Conservation (phyloP, 2,329 filamentous ascomycete genomes). For the Epichloe elymi region DNA sequence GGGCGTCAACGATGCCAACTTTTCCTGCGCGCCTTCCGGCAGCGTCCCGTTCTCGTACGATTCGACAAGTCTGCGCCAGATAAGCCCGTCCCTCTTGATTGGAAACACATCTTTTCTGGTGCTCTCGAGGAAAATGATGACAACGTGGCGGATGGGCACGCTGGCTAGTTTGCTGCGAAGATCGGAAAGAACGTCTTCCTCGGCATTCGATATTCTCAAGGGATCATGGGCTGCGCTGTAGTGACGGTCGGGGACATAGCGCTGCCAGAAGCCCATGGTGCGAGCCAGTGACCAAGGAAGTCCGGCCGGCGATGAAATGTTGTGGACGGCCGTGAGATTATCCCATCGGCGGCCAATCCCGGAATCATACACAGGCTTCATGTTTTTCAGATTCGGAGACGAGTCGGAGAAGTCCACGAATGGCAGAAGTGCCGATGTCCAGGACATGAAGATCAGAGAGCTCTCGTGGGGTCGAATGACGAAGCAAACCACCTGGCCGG, state of each 20-base stretch:
- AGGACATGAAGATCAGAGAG: slow-evolving; percentile 22
- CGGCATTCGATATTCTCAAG: slow-evolving; percentile 26
- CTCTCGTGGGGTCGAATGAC: slow-evolving; percentile 16
- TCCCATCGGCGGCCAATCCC: slow-evolving; percentile 16
- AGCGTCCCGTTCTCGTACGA: slow-evolving; percentile 20
- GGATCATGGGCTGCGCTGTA: slow-evolving; percentile 26
- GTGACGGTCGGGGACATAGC: slow-evolving; percentile 10
- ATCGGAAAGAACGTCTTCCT: slow-evolving; percentile 17
- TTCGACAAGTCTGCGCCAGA: slow-evolving; percentile 21
- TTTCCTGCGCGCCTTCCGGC: slow-evolving; percentile 18
- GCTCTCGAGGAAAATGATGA: slow-evolving; percentile 32
- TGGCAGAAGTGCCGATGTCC: slow-evolving; percentile 20
- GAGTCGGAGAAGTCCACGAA: slow-evolving; percentile 20
- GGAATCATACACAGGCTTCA: slow-evolving; percentile 11
- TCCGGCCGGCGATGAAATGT: slow-evolving; percentile 13
- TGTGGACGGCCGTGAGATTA: slow-evolving; percentile 15
- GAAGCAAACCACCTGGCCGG: slow-evolving; percentile 11
- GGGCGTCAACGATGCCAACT: slow-evolving; percentile 16
- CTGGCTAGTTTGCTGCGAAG: slow-evolving; percentile 14
- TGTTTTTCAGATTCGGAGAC: slow-evolving; percentile 12
- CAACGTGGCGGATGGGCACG: slow-evolving; percentile 28
- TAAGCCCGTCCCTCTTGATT: slow-evolving; percentile 25
- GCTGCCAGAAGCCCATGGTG: slow-evolving; percentile 16
- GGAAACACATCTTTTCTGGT: slow-evolving; percentile 33
- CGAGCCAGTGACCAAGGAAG: slow-evolving; percentile 13